These are phyloP conservation scores for Eucalyptus cloeziana DNA, from an alignment of 345 rosid species.

Conservation along the genomic window DNA sequence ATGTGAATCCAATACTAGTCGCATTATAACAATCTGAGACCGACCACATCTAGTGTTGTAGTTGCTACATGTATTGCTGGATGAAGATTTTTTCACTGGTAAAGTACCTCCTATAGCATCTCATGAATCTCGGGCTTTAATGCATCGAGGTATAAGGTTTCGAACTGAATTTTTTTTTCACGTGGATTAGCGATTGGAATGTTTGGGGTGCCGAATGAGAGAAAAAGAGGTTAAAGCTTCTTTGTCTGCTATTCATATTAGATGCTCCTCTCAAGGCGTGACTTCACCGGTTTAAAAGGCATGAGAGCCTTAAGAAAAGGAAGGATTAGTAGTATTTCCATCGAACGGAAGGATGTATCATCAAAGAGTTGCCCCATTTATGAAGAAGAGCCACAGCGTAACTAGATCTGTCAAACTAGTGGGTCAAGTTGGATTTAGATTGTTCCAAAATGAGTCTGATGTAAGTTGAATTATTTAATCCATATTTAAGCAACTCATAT, in stretches of 20 bases:
- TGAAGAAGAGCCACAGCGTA: accelerated
- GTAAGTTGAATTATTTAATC: background rate
- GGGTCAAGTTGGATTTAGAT: too few relatives aligned
- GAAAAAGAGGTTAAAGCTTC: background rate
- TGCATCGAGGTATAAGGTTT: background rate
- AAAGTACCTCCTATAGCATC: background rate
- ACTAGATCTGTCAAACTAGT: accelerated
- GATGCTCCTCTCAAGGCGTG: background rate
- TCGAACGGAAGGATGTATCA: too few relatives aligned
- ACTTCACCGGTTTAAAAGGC: background rate
- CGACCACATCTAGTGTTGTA: background rate
- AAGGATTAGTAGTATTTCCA: background rate
- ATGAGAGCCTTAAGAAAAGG: background rate
- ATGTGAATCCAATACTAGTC: background rate
- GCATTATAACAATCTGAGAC: too few relatives aligned
- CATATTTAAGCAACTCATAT: too few relatives aligned
- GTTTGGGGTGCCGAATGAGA: too few relatives aligned
- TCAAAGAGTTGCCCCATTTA: background rate
- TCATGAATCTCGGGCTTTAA: background rate
- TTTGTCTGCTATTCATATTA: too few relatives aligned
- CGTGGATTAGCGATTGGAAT: background rate
- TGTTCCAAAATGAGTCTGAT: too few relatives aligned
- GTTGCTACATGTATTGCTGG: background rate
- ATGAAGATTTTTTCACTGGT: background rate
- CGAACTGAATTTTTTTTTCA: background rate